These are phyloP conservation scores for Paecilomyces niveus DNA, from an alignment of 2,329 filamentous ascomycete species.

Conservation along the genomic window DNA sequence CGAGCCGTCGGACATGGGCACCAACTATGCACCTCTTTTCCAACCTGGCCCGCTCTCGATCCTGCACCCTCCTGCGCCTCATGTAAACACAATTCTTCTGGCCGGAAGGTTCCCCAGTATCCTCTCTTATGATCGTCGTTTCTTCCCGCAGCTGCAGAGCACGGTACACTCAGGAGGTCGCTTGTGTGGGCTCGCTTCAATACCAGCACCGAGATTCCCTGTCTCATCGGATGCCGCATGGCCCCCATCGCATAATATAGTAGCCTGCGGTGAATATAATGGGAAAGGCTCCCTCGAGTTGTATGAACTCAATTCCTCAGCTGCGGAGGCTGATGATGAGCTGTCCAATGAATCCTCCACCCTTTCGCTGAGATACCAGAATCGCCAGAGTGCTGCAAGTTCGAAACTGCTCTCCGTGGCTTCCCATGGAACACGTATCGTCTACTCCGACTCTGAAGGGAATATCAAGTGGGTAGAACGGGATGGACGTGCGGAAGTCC, in stretches of 20 bases:
- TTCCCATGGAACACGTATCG: conserved; percentile 73
- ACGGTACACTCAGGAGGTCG: conserved; percentile 79
- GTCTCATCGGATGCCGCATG: conserved; percentile 28
- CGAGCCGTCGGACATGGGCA: conserved; percentile 25
- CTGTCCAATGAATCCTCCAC: conserved; percentile 19
- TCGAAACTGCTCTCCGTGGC: conserved; percentile 77
- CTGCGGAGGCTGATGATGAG: conserved; percentile 17
- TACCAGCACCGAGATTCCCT: conserved; percentile 52
- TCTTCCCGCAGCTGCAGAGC: conserved; percentile 68
- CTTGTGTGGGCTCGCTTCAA: conserved; percentile 63
- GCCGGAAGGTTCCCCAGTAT: conserved; percentile 84
- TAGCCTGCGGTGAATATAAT: conserved; percentile 86
- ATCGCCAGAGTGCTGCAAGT: conserved; percentile 73
- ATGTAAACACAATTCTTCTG: conserved; percentile 75
- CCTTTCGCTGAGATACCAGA: conserved; percentile 49
- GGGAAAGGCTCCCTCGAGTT: conserved; percentile 83
- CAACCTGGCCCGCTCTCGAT: conserved; percentile 79
- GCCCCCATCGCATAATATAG: conserved; percentile 57
- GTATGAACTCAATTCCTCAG: conserved; percentile 45
- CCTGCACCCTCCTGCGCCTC: conserved; percentile 61
- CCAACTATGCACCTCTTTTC: conserved; percentile 62
- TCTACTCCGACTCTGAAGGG: conserved; percentile 77
- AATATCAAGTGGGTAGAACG: conserved; percentile 86
- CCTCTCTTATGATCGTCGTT: conserved; percentile 80
- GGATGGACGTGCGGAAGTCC: conserved; percentile 57